These are phyloP conservation scores for Ambrosia artemisiifolia DNA, from an alignment of 129 eudicot genomes.

Conservation along the genomic window DNA sequence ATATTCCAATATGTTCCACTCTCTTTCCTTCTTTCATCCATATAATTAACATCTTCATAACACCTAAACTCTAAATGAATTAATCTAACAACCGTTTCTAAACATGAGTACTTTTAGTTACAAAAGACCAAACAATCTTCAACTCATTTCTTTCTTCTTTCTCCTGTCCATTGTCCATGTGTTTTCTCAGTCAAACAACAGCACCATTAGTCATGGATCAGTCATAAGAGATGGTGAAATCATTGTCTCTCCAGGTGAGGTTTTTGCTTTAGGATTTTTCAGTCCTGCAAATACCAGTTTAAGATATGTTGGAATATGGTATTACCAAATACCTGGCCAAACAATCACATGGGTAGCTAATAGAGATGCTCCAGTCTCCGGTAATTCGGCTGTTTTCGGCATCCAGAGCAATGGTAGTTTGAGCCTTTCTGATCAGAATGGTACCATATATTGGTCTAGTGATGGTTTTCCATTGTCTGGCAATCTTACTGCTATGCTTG, in stretches of 20 bases:
- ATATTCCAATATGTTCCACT: neutral
- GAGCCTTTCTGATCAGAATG: conserved; percentile 29
- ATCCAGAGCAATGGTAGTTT: conserved; percentile 37
- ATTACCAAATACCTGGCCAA: conserved; percentile 20
- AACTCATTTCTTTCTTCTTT: conserved; percentile 15
- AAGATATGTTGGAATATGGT: conserved; percentile 56
- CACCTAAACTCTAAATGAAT: neutral
- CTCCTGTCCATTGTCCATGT: conserved; percentile 7
- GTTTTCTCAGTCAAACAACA: conserved; percentile 28
- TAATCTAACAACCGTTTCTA: neutral
- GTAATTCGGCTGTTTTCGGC: conserved; percentile 30
- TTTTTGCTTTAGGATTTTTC: conserved; percentile 48
- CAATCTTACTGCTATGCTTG: conserved; percentile 33
- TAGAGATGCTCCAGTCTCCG: conserved; percentile 37
- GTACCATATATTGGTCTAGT: conserved; percentile 33
- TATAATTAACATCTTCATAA: conserved; percentile 1
- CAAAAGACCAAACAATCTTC: conserved; percentile 20
- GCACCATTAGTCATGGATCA: conserved; percentile 32
- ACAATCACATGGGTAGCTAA: conserved; percentile 59
- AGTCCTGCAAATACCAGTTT: conserved; percentile 36
- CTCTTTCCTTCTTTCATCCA: neutral
- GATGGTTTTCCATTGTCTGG: conserved; percentile 10
- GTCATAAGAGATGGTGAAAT: conserved; percentile 45
- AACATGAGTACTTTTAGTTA: conserved; percentile 25
- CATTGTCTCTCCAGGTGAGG: conserved; percentile 27